phyloP scores from a whole-genome alignment of 352 stramenopile species.

The Blastocystis sp. region DNA sequence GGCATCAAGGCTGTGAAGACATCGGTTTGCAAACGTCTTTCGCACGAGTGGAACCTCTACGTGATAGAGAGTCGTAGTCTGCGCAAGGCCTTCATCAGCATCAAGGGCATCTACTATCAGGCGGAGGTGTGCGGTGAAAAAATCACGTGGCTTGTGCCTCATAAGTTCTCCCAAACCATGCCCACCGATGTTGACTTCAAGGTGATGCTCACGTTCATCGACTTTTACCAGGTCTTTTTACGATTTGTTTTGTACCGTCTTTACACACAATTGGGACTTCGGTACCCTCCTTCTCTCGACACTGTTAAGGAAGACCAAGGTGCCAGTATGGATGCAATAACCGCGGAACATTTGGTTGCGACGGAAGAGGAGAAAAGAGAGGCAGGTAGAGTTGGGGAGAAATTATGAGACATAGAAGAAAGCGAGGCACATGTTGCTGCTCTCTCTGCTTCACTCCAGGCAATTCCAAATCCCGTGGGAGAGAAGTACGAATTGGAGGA shows the following conservation, averaged over 20 bases:
- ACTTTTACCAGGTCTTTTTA: conserved; percentile 97
- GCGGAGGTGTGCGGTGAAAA: conserved; percentile 80
- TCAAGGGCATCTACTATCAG: conserved; percentile 99
- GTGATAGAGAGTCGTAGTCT: conserved; percentile 80
- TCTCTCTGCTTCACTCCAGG: not conserved
- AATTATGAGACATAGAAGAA: not conserved
- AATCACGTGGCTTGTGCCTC: conserved; percentile 94
- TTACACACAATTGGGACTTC: conserved; percentile 85
- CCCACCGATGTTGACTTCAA: conserved; percentile 93
- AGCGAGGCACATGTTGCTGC: conserved; percentile 50
- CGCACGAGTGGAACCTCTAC: conserved; percentile 86
- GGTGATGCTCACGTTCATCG: conserved; percentile 98
- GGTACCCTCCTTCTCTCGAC: conserved; percentile 86
- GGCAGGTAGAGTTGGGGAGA: conserved; percentile 62
- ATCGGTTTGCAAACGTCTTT: conserved; percentile 81
- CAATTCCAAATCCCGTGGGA: not conserved
- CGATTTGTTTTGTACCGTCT: conserved; percentile 97
- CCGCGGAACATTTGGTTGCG: conserved; percentile 13
- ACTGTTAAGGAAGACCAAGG: conserved; percentile 70
- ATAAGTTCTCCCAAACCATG: conserved; percentile 92
- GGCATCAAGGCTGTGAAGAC: conserved; percentile 79
- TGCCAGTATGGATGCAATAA: conserved; percentile 63
- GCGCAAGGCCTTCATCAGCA: conserved; percentile 93
- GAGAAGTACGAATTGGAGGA: conserved; percentile 78
- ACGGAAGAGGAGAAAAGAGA: conserved; percentile 64